A percentile compares a stretch with the other conserved stretches of the same genome.
Evolutionary conservation across 768 basidiomycete genomes (phyloP).

Genomic region (Kwoniella shandongensis): DNA sequence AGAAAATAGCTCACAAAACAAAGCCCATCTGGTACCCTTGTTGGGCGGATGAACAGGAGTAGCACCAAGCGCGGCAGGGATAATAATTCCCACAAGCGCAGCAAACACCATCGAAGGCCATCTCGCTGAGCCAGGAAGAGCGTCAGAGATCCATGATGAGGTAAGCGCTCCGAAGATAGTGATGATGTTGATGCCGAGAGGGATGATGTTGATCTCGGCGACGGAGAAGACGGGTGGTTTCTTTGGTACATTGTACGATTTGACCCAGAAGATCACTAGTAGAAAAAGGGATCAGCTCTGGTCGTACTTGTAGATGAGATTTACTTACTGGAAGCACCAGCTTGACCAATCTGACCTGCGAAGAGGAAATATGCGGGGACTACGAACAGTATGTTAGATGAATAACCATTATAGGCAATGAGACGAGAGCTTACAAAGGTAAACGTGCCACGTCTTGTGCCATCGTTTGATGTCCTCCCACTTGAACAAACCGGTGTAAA

Average conservation of each 20-base stretch:
- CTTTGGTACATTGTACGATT: constrained; percentile 22
- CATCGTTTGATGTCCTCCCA: constrained; percentile 39
- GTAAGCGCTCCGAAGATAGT: constrained; percentile 32
- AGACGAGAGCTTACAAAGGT: constrained; percentile 23
- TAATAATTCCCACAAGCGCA: constrained; percentile 15
- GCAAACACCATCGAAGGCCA: constrained; percentile 40
- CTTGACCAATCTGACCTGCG: constrained; percentile 30
- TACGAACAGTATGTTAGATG: neutral
- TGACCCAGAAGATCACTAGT: constrained; percentile 43
- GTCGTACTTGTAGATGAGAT: neutral
- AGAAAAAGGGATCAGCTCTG: neutral
- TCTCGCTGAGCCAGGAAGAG: constrained; percentile 27
- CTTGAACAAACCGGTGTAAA: constrained; percentile 41
- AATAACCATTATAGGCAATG: neutral
- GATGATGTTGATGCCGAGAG: constrained; percentile 35
- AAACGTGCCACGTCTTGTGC: constrained; percentile 43
- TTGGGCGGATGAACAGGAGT: constrained; percentile 30
- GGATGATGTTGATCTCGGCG: constrained; percentile 31
- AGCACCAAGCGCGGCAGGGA: constrained; percentile 25
- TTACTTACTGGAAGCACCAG: constrained; percentile 31
- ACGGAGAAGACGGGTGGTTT: constrained; percentile 26
- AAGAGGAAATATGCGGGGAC: constrained; percentile 39
- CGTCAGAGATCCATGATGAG: constrained; percentile 33
- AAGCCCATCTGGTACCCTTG: constrained; percentile 24
- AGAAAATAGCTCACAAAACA: constrained; percentile 25